Conservation (phyloP, 2,329 filamentous ascomycete species). For the Pseudogymnoascus pannorum region DNA sequence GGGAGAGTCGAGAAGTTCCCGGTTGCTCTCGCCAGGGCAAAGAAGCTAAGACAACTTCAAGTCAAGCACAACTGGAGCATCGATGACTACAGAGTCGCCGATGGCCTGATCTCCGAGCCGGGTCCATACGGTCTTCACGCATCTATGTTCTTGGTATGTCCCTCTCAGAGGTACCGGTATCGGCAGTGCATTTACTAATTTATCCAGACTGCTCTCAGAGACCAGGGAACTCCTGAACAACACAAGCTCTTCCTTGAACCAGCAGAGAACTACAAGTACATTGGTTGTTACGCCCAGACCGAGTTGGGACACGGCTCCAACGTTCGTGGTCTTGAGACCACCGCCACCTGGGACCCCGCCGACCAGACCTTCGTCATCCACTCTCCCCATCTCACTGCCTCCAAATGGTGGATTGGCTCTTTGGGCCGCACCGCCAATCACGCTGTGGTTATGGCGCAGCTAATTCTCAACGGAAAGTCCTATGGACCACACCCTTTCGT, state of each 20-base stretch:
- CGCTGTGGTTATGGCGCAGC: slow-evolving; percentile 72
- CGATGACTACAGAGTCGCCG: slow-evolving; percentile 57
- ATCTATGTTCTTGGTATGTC: slow-evolving; percentile 55
- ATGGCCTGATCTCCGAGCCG: slow-evolving; percentile 64
- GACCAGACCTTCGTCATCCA: slow-evolving; percentile 71
- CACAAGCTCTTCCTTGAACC: slow-evolving; percentile 64
- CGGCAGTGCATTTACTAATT: background rate
- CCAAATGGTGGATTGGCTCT: slow-evolving; percentile 82
- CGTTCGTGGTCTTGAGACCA: slow-evolving; percentile 48
- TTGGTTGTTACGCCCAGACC: slow-evolving; percentile 76
- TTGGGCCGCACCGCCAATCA: slow-evolving; percentile 69
- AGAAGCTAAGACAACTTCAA: slow-evolving; percentile 60
- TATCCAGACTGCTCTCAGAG: slow-evolving; percentile 54
- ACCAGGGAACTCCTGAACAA: slow-evolving; percentile 67
- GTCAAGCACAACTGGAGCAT: slow-evolving; percentile 59
- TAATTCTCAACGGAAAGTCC: slow-evolving; percentile 59
- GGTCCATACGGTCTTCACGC: slow-evolving; percentile 69
- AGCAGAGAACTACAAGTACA: slow-evolving; percentile 62
- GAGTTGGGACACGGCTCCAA: slow-evolving; percentile 75
- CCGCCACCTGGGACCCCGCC: slow-evolving; percentile 57
- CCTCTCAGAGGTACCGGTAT: background rate
- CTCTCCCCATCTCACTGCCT: slow-evolving; percentile 65
- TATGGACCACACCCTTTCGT: slow-evolving; percentile 74
- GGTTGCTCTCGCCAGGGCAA: slow-evolving; percentile 60
- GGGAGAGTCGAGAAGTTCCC: slow-evolving; percentile 63